A percentile compares a stretch with the other conserved stretches of the same genome.
phyloP scores from a whole-genome alignment of 2,329 filamentous ascomycete genomes.

The Alternaria sp. region DNA sequence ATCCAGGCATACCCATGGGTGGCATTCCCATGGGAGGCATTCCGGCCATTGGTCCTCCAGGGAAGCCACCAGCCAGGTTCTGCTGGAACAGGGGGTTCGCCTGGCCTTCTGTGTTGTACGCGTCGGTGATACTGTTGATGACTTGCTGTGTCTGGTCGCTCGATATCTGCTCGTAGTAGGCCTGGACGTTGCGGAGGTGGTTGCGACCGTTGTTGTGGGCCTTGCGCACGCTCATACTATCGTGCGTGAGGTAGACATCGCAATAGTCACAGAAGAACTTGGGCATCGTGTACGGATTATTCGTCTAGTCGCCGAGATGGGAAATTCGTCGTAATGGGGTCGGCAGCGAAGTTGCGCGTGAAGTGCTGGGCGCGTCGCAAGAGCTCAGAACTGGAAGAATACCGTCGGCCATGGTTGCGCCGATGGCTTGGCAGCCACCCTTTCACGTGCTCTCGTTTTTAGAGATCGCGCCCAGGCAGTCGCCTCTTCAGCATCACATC shows the following conservation, averaged over 20 bases:
- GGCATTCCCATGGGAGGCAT: slow-evolving; percentile 34
- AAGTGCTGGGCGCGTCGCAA: slow-evolving; percentile 27
- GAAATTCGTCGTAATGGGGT: neutral
- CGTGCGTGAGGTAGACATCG: slow-evolving; percentile 99
- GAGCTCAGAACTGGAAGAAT: slow-evolving; percentile 32
- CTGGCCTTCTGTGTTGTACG: slow-evolving; percentile 94
- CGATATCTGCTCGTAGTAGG: slow-evolving; percentile 99
- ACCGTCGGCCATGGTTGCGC: slow-evolving; percentile 22
- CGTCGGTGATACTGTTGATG: slow-evolving; percentile 96
- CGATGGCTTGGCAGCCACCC: slow-evolving; percentile 27
- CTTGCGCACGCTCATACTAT: slow-evolving; percentile 99
- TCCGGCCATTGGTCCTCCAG: slow-evolving; percentile 37
- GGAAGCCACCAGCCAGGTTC: slow-evolving; percentile 59
- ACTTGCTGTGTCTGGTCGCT: slow-evolving; percentile 98
- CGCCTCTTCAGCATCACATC: neutral
- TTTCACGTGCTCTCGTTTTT: neutral
- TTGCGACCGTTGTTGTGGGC: slow-evolving; percentile 97
- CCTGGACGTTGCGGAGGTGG: slow-evolving; percentile 95
- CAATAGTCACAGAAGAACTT: slow-evolving; percentile 80
- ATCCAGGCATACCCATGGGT: slow-evolving; percentile 32
- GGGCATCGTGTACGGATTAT: slow-evolving; percentile 24
- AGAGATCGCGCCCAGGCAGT: too few species aligned
- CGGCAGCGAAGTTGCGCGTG: slow-evolving; percentile 10
- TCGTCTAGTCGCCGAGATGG: neutral
- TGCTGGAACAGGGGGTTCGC: slow-evolving; percentile 79